A percentile compares a stretch with the other conserved stretches of the same genome.
phyloP scores from a whole-genome alignment of 495 filamentous ascomycete species.

The Usnea hakonensis region DNA sequence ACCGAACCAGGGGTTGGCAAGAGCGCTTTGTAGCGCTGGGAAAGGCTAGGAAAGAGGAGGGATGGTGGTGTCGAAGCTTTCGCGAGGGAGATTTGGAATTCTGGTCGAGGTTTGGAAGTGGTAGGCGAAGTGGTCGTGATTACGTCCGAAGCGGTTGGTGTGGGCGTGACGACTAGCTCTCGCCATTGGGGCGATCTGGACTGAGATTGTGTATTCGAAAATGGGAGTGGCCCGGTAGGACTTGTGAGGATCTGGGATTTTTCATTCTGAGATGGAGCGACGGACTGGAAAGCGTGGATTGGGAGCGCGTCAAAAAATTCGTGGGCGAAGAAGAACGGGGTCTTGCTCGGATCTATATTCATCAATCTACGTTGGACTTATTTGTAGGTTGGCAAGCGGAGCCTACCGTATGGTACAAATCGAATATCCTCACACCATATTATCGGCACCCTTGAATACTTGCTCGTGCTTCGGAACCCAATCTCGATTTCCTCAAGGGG shows the following conservation, averaged over 20 bases:
- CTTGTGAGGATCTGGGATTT: conserved; percentile 41
- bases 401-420: conserved; percentile 61
- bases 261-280: conserved; percentile 41
- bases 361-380: conserved; percentile 4
- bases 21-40: conserved; percentile 68
- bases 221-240: conserved; percentile 37
- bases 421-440: conserved; percentile 90
- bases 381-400: not conserved
- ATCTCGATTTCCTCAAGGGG: conserved; percentile 62
- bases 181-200: conserved; percentile 65
- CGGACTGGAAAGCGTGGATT: conserved; percentile 86
- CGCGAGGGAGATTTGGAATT: conserved; percentile 78
- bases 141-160: conserved; percentile 33
- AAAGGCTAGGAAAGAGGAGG: conserved; percentile 76
- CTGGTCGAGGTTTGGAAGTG: conserved; percentile 49
- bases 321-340: conserved; percentile 89
- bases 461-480: conserved; percentile 69
- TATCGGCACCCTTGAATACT: conserved; percentile 61
- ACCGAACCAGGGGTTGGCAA: conserved; percentile 52
- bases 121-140: conserved; percentile 28
- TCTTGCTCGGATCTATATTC: conserved; percentile 48
- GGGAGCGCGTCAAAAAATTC: conserved; percentile 99
- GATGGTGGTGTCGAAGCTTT: conserved; percentile 70
- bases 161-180: conserved; percentile 74
- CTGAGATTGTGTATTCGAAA: conserved; percentile 38